Evolutionary conservation across 352 stramenopile species (phyloP).

Genomic region (Phytophthora colocasiae): DNA sequence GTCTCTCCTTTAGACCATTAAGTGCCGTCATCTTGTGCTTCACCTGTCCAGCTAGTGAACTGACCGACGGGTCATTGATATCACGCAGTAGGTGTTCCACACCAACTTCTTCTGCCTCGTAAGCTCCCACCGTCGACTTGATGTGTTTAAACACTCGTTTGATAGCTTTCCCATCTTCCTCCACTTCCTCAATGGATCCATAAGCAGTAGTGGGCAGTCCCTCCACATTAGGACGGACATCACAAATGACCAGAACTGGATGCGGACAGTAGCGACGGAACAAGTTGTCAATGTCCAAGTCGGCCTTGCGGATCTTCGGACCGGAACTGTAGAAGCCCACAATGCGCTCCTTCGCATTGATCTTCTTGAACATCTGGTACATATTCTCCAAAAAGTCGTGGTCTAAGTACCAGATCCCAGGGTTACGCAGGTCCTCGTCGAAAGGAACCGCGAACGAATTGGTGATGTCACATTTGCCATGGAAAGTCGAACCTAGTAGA

Average conservation of each 20-base stretch:
- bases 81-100: constrained; percentile 99
- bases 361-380: constrained; percentile 96
- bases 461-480: constrained; percentile 95
- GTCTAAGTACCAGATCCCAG: constrained; percentile 99
- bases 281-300: constrained; percentile 96
- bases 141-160: constrained; percentile 99
- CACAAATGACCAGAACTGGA: constrained; percentile 99
- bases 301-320: constrained; percentile 95
- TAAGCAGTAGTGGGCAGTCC: constrained; percentile 98
- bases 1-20: constrained; percentile 91
- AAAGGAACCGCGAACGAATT: constrained; percentile 98
- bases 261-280: constrained; percentile 95
- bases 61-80: constrained; percentile 99
- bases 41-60: constrained; percentile 97
- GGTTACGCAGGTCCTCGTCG: constrained; percentile 98
- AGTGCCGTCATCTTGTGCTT: constrained; percentile 99
- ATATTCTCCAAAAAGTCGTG: constrained; percentile 99
- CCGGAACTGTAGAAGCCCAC: constrained; percentile 99
- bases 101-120: constrained; percentile 96
- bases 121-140: constrained; percentile 95
- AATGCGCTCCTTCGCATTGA: constrained; percentile 97
- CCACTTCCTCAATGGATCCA: constrained; percentile 97
- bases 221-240: constrained; percentile 96
- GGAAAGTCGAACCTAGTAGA: constrained; percentile 95
- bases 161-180: constrained; percentile 96